Base-by-base conservation (phyloP, 345 rosid species). In the Hypericum perforatum region DNA sequence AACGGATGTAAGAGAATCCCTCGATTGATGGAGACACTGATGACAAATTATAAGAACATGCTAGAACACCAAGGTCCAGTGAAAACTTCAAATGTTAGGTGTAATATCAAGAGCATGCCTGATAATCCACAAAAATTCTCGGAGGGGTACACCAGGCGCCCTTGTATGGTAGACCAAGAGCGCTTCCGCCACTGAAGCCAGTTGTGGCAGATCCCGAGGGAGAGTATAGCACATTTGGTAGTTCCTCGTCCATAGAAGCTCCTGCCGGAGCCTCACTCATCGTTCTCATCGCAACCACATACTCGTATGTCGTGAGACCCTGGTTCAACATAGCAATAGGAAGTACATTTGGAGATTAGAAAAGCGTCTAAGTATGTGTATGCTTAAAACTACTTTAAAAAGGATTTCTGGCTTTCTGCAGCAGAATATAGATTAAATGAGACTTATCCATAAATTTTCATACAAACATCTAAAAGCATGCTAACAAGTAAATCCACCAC, bases 81-180 rank as follows among this genome's bases (percentile, higher is more conserved):
- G 32, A 22, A 22, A 22, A 22, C 32, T 22, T 22, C 1, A 4
- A 22, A 22, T 22, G 2, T 4, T 22, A 22, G 2, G 4, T n/a
- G 32, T 22, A 22, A 22, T 22, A 1, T 22, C 32, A 1, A 53
- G 44, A 42, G 0, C 58, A 60, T 77, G 86, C 97, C 95, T 86
- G 91, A 79, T 90, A 73, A 73, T 90, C 97, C 61, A 92, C 84
- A 66, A 84, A 90, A 50, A 90, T 81, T 75, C 97, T 72, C 16
- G 97, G 97, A 69, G 95, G 94, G 46, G 95, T 86, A 71, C 97
- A 90, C 97, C 97, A 90, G 54, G 78, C 82, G 11, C 95, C 94
- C 56, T 78, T 86, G 70, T 82, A 74, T 69, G 80, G 86, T 60
- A 80, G 73, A 38, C 91, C 91, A 14, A 84, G 71, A 67, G 94